These are phyloP conservation scores for Diplosphaera chodatii DNA, from an alignment of 139 green algal genomes.

Conservation along the genomic window DNA sequence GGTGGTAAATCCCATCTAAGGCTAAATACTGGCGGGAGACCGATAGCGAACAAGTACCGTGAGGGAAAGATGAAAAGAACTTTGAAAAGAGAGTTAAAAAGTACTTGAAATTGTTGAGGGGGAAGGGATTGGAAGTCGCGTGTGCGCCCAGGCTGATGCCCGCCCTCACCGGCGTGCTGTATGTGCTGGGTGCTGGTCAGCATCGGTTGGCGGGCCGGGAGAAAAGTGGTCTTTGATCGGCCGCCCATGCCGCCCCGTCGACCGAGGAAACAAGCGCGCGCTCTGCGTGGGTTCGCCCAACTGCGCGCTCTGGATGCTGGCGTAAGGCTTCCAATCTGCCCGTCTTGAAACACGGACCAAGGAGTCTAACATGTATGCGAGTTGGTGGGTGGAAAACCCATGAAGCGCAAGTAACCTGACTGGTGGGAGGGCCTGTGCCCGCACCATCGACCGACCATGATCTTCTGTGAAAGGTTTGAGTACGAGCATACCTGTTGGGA, in stretches of 20 bases:
- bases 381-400: slow-evolving; percentile 83
- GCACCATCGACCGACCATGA: slow-evolving; percentile 85
- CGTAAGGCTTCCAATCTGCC: slow-evolving; percentile 69
- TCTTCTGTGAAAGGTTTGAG: slow-evolving; percentile 86
- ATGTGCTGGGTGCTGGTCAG: slow-evolving; percentile 71
- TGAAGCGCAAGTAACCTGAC: slow-evolving; percentile 86
- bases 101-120: slow-evolving; percentile 91
- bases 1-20: slow-evolving; percentile 92
- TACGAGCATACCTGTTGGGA: slow-evolving; percentile 83
- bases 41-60: slow-evolving; percentile 95
- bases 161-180: slow-evolving; percentile 51
- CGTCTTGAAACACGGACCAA: slow-evolving; percentile 97
- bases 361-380: slow-evolving; percentile 92
- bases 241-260: slow-evolving; percentile 44
- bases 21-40: slow-evolving; percentile 89
- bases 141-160: slow-evolving; percentile 65
- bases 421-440: slow-evolving; percentile 63
- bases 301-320: slow-evolving; percentile 75
- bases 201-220: slow-evolving; percentile 69
- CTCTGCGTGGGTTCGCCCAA: slow-evolving; percentile 49
- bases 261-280: slow-evolving; percentile 66
- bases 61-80: slow-evolving; percentile 96
- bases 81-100: slow-evolving; percentile 97
- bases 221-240: slow-evolving; percentile 49
- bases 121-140: slow-evolving; percentile 74